Percentiles rank a stretch among this genome's conserved stretches.
phyloP scores from a whole-genome alignment of 306 rosid species.

The Senna tora region DNA sequence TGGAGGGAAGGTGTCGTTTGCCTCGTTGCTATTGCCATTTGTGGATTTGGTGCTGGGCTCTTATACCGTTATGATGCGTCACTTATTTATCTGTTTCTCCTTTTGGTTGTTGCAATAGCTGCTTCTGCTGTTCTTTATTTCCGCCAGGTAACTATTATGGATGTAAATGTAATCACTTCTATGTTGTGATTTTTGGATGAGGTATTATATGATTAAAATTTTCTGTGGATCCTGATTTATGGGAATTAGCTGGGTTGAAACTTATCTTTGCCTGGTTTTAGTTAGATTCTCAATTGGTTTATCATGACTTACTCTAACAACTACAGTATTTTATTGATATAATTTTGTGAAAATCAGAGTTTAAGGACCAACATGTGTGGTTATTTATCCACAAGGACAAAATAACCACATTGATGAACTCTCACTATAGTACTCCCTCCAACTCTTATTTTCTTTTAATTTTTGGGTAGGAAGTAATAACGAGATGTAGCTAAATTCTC shows the following conservation, averaged over 20 bases:
- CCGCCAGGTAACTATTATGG: slow-evolving; percentile 64
- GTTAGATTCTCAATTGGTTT: background rate
- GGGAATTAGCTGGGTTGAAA: background rate
- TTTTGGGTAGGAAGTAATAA: background rate
- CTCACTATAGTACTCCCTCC: background rate
- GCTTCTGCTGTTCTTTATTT: slow-evolving; percentile 63
- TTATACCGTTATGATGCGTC: slow-evolving; percentile 58
- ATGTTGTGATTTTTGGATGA: slow-evolving; percentile 2
- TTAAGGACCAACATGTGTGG: background rate
- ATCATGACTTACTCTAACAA: background rate
- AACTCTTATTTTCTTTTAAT: too few relatives aligned
- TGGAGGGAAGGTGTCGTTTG: slow-evolving; percentile 83
- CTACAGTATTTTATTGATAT: background rate
- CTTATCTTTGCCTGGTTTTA: background rate
- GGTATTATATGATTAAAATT: slow-evolving; percentile 7
- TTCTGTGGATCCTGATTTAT: background rate
- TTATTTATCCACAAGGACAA: background rate
- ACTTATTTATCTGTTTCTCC: slow-evolving; percentile 48
- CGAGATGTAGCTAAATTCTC: background rate
- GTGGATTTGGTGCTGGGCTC: slow-evolving; percentile 84
- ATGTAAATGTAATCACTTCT: background rate
- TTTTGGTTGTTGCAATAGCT: slow-evolving; percentile 55
- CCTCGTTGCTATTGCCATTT: slow-evolving; percentile 60
- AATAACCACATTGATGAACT: background rate
- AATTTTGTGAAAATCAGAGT: background rate